phyloP scores from a whole-genome alignment of 2,329 filamentous ascomycete genomes.

The Aspergillus spinulosporus region DNA sequence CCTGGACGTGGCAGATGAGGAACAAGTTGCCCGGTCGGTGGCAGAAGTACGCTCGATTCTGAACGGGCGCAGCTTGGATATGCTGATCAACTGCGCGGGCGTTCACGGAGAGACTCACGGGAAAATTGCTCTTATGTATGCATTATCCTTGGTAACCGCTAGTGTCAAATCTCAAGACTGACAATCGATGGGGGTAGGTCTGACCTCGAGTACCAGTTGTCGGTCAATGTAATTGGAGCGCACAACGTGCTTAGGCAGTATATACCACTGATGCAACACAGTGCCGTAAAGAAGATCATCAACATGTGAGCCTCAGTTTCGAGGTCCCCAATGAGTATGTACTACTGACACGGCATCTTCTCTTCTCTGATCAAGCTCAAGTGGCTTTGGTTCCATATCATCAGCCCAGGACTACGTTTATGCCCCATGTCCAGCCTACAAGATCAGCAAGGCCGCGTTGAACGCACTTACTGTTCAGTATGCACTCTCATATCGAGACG shows the following conservation, averaged over 20 bases:
- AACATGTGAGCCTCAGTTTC: conserved; percentile 42
- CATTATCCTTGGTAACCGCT: neutral
- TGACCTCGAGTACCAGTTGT: conserved; percentile 41
- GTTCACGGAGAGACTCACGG: conserved; percentile 7
- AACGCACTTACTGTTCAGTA: conserved; percentile 48
- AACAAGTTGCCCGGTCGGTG: conserved; percentile 32
- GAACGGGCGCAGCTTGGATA: conserved; percentile 38
- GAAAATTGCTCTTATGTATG: neutral
- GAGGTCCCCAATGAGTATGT: neutral
- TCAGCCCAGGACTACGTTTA: conserved; percentile 16
- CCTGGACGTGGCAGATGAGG: conserved; percentile 37
- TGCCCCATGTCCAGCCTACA: conserved; percentile 39
- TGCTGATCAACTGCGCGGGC: conserved; percentile 46
- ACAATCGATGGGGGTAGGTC: conserved; percentile 27
- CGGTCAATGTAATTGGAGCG: conserved; percentile 44
- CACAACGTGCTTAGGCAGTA: conserved; percentile 45
- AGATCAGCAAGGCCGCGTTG: conserved; percentile 51
- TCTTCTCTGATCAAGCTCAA: conserved; percentile 32
- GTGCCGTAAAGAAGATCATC: conserved; percentile 44
- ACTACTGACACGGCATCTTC: neutral
- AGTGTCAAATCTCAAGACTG: neutral
- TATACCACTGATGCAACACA: conserved; percentile 41
- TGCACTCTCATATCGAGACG: conserved; percentile 29
- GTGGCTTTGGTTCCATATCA: conserved; percentile 47
- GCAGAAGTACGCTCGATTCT: conserved; percentile 29